Evolutionary conservation across 345 rosid genomes (phyloP).

Genomic region (Populus tremula): DNA sequence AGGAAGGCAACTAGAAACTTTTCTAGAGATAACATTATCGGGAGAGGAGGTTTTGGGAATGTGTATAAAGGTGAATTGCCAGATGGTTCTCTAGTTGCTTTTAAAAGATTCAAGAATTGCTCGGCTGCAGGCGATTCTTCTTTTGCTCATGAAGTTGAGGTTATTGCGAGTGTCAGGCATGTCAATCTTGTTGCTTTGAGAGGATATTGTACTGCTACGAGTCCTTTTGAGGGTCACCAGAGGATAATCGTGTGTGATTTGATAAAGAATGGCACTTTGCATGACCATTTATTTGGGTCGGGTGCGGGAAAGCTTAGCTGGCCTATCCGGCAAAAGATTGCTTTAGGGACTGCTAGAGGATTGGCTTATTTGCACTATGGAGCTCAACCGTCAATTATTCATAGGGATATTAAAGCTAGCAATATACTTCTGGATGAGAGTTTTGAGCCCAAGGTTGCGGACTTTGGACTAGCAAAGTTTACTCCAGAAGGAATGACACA

Average conservation of each 20-base stretch:
- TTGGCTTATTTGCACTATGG: constrained; percentile 84
- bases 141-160: constrained; percentile 82
- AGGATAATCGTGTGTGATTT: constrained; percentile 89
- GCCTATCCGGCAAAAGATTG: constrained; percentile 79
- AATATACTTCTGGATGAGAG: constrained; percentile 83
- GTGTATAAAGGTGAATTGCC: constrained; percentile 63
- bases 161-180: constrained; percentile 82
- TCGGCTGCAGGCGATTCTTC: constrained; percentile 68
- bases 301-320: constrained; percentile 51
- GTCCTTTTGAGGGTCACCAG: constrained; percentile 82
- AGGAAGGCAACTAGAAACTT: constrained; percentile 70
- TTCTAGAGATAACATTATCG: constrained; percentile 65
- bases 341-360: constrained; percentile 81
- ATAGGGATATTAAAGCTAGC: constrained; percentile 83
- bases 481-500: constrained; percentile 78
- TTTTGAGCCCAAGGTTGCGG: constrained; percentile 79
- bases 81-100: constrained; percentile 78
- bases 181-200: constrained; percentile 78
- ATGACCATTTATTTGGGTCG: constrained; percentile 74
- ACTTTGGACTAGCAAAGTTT: constrained; percentile 88
- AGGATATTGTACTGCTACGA: constrained; percentile 85
- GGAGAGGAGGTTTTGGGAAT: constrained; percentile 90
- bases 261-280: constrained; percentile 73
- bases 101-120: constrained; percentile 89
- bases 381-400: constrained; percentile 75